These are phyloP conservation scores for Laetiporus sulphureus DNA, from an alignment of 1,284 basidiomycete genomes.

Conservation along the genomic window DNA sequence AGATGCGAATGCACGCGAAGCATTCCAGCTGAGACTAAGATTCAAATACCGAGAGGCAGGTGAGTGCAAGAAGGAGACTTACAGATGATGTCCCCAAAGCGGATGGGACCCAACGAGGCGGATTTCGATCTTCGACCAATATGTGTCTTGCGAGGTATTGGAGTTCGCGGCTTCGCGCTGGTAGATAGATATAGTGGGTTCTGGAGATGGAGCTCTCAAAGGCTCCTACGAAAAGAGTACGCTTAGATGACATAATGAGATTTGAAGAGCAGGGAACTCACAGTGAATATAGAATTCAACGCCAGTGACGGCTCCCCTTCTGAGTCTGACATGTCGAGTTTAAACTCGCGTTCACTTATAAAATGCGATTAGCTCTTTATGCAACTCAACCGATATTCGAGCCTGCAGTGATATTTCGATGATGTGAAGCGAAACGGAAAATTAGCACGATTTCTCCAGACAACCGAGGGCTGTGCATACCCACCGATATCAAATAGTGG, in stretches of 20 bases:
- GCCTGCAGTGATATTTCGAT: too few relatives aligned
- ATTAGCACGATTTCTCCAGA: too few relatives aligned
- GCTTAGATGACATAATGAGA: not conserved
- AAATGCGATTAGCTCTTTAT: too few relatives aligned
- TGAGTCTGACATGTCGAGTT: constrained; percentile 12
- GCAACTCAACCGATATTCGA: too few relatives aligned
- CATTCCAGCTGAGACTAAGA: constrained; percentile 93
- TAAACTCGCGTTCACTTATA: too few relatives aligned
- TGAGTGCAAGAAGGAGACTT: constrained; percentile 23
- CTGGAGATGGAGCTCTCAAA: constrained; percentile 52
- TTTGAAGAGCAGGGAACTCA: not conserved
- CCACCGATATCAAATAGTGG: too few relatives aligned
- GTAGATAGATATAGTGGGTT: constrained; percentile 46
- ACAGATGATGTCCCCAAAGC: constrained; percentile 90
- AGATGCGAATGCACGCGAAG: constrained; percentile 67
- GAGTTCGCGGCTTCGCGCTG: constrained; percentile 23
- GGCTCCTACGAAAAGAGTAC: constrained; percentile 26
- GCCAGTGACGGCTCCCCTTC: constrained; percentile 3
- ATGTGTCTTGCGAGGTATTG: constrained; percentile 6
- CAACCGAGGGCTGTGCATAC: too few relatives aligned
- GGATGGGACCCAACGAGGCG: constrained; percentile 84
- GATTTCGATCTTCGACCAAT: constrained; percentile 51
- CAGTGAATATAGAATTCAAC: constrained; percentile 8
- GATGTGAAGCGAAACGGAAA: too few relatives aligned
- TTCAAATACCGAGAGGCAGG: too few relatives aligned